Conservation (phyloP, 2,329 filamentous ascomycete genomes). For the Colletotrichum sp. region DNA sequence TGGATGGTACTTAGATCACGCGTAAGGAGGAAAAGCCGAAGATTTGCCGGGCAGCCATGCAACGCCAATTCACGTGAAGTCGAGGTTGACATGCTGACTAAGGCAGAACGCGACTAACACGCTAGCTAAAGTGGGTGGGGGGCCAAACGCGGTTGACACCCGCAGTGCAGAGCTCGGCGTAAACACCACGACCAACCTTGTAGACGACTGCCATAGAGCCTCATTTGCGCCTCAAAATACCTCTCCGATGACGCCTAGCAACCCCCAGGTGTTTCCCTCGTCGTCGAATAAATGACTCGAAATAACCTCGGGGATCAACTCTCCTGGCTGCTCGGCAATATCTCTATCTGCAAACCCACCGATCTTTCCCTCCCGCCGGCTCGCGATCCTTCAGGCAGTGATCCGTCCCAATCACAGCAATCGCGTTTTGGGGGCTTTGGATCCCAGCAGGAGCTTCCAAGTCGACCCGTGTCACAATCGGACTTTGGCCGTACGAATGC, state of each 20-base stretch:
- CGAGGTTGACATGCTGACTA: slow-evolving; percentile 5
- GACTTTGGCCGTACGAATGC: not conserved
- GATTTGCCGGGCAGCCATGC: not conserved
- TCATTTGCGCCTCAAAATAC: not conserved
- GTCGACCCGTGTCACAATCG: not conserved
- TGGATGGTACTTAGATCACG: not conserved
- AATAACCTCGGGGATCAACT: slow-evolving; percentile 65
- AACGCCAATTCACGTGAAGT: slow-evolving; percentile 23
- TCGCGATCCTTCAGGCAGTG: slow-evolving; percentile 26
- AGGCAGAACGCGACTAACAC: not conserved
- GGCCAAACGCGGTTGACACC: slow-evolving; percentile 6
- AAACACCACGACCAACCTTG: slow-evolving; percentile 9
- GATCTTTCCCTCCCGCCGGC: slow-evolving; percentile 41
- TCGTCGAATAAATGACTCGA: slow-evolving; percentile 62
- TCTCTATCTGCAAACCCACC: slow-evolving; percentile 44
- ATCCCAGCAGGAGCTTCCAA: slow-evolving; percentile 8
- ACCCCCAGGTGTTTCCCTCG: not conserved
- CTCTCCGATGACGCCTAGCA: slow-evolving; percentile 13
- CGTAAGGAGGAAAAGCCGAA: not conserved
- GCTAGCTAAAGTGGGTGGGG: slow-evolving; percentile 21
- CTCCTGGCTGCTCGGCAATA: slow-evolving; percentile 60
- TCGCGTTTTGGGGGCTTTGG: not conserved
- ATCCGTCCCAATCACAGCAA: slow-evolving; percentile 20
- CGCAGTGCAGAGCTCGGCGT: not conserved
- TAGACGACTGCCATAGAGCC: slow-evolving; percentile 2